Evolutionary conservation across 352 stramenopile species (phyloP).

Genomic region (Globisporangium spinosum): DNA sequence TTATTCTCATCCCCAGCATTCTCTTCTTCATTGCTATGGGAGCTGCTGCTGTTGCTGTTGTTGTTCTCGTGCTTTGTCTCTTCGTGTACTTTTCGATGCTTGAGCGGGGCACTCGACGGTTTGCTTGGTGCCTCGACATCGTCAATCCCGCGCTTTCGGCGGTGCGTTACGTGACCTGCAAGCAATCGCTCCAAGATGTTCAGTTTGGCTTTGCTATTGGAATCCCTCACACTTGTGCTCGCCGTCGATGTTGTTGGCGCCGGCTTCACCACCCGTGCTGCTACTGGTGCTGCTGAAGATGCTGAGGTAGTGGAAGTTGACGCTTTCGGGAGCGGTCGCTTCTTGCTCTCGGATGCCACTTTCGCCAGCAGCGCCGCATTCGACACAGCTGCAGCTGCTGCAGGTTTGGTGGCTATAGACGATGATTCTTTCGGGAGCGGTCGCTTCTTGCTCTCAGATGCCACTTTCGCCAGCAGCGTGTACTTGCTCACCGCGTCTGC

Average conservation of each 20-base stretch:
- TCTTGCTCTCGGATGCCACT: constrained; percentile 3
- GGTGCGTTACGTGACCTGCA: constrained; percentile 4
- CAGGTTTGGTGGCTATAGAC: background rate
- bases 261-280: background rate
- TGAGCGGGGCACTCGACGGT: constrained; percentile 7
- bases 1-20: background rate
- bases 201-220: background rate
- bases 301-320: background rate
- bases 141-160: constrained; percentile 13
- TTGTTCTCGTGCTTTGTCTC: constrained; percentile 6
- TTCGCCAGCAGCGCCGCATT: background rate
- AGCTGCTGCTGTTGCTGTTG: constrained; percentile 1
- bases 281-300: background rate
- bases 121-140: constrained; percentile 20
- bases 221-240: background rate
- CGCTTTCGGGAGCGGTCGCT: background rate
- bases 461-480: background rate
- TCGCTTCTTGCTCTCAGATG: constrained; percentile 6
- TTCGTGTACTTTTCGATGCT: constrained; percentile 16
- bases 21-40: background rate
- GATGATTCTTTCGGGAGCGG: constrained; percentile 1
- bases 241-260: background rate
- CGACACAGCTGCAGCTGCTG: background rate
- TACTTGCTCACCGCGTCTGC: constrained; percentile 4
- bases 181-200: constrained; percentile 3